Evolutionary conservation across 805 yeast genomes (phyloP), one percentile per base, ranked within the genome.

Genomic region (Starmera amethionina): DNA sequence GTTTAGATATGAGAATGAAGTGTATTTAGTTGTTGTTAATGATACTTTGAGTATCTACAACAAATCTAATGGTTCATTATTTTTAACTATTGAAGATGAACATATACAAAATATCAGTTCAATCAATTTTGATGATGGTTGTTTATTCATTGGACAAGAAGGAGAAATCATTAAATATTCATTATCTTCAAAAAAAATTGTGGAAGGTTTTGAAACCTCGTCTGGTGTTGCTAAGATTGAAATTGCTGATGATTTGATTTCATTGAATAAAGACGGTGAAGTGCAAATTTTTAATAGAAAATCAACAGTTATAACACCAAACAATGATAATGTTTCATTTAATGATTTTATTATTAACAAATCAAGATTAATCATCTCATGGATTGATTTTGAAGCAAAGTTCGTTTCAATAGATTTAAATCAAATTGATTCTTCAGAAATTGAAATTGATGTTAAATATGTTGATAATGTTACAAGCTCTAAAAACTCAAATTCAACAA

Each of bases 351-450:
- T 45, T 19, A 30, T 49, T 4, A 35, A 40, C 2, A 43, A 46
- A 9, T 38, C 45, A 9, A 43, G 43, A 12, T 35, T 62, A 4
- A 43, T 64, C 30, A 38, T 64, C 4, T 59, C 68, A 13, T 65
- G 67, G 66, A 47, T 56, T 40, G 67, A 59, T 2, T 55, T 66
- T 37, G 69, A 63, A 42, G 70, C 70, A 31, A 59, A 55, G 39
- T 63, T 67, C 40, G 54, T 56, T 40, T 28, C 51, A 1, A 45
- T 60, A 25, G 42, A 56, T 19, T 35, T 52, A n/a, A 43, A 43
- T 10, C 49, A 51, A 29, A 45, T 55, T 11, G 34, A 36, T 5
- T 42, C 52, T 5, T 13, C 14, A 3, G 46, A 49, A 18, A 46
- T 52, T 18, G 51, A 50, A 36, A 48, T 64, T 31, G 48, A 55